Evolutionary conservation across 139 green algal species (phyloP).

Genomic region (Pleodorina starrii): DNA sequence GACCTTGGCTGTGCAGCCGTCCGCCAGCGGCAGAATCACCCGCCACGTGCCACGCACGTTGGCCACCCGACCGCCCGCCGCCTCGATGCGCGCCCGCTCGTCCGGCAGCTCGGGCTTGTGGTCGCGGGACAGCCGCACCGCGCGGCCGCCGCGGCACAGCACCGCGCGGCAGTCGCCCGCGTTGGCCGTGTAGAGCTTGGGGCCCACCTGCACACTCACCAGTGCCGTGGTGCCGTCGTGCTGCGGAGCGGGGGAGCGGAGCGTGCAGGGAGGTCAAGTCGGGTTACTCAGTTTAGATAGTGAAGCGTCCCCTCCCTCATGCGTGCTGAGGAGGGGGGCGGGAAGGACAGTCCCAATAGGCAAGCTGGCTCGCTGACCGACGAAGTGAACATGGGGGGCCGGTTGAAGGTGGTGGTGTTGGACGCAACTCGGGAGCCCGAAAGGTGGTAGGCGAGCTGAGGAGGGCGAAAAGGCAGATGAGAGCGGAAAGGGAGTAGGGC

Average conservation of each 20-base stretch:
- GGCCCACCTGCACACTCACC: conserved; percentile 53
- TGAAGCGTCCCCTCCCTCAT: too few relatives aligned
- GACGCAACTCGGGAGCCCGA: too few relatives aligned
- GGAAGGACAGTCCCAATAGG: too few relatives aligned
- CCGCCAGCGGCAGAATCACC: conserved; percentile 45
- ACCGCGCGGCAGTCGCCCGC: conserved; percentile 76
- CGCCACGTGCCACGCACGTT: conserved; percentile 54
- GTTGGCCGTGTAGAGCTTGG: conserved; percentile 60
- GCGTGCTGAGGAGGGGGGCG: too few relatives aligned
- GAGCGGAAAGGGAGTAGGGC: too few relatives aligned
- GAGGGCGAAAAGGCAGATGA: too few relatives aligned
- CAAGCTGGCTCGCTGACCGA: too few relatives aligned
- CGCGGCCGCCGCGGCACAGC: conserved; percentile 61
- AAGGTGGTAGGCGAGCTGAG: too few relatives aligned
- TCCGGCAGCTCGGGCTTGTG: conserved; percentile 79
- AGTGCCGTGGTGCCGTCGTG: conserved; percentile 66
- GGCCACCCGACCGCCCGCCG: conserved; percentile 59
- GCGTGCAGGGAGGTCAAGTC: too few relatives aligned
- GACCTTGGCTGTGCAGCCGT: conserved; percentile 47
- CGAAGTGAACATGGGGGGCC: too few relatives aligned
- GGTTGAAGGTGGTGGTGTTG: too few relatives aligned
- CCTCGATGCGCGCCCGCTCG: conserved; percentile 70
- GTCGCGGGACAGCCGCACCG: conserved; percentile 73
- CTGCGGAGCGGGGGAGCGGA: background rate
- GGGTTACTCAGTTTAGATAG: too few relatives aligned